phyloP scores from a whole-genome alignment of 805 yeast genomes.

The Cephaloascus fragrans region DNA sequence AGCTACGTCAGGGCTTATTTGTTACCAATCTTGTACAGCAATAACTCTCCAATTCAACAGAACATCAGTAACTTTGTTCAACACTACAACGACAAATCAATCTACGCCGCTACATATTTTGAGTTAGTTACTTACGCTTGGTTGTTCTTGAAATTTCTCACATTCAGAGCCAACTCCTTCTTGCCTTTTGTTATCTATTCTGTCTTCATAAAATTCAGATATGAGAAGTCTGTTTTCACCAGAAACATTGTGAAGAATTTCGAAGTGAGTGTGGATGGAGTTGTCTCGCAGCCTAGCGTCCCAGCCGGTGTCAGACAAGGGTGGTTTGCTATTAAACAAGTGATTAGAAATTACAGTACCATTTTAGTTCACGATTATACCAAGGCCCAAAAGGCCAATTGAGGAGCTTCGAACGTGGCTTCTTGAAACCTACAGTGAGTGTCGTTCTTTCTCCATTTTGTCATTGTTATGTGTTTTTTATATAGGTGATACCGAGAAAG shows the following conservation, averaged over 20 bases:
- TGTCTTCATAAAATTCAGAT: conserved; percentile 66
- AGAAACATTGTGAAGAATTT: conserved; percentile 57
- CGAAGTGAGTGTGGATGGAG: conserved; percentile 58
- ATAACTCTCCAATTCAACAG: conserved; percentile 11
- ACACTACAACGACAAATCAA: conserved; percentile 46
- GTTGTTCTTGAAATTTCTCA: conserved; percentile 38
- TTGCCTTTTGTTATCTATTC: conserved; percentile 42
- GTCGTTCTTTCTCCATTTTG: too few relatives aligned
- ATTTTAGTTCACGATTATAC: background rate
- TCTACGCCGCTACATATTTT: conserved; percentile 48
- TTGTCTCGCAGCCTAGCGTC: conserved; percentile 42
- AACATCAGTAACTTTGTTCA: conserved; percentile 34
- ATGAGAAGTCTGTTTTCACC: conserved; percentile 65
- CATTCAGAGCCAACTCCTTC: conserved; percentile 59
- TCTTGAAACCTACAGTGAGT: too few relatives aligned
- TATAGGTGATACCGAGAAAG: too few relatives aligned
- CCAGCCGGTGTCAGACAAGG: conserved; percentile 37
- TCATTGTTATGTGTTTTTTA: too few relatives aligned
- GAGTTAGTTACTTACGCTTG: conserved; percentile 38
- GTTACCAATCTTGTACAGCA: conserved; percentile 48
- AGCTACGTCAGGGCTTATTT: conserved; percentile 57
- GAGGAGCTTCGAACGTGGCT: too few relatives aligned
- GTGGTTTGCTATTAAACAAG: conserved; percentile 40
- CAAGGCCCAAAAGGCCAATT: background rate
- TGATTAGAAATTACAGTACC: conserved; percentile 9